Evolutionary conservation across 2,329 filamentous ascomycete genomes (phyloP), one percentile per base, ranked within the genome.

Genomic region (Intubia oerlemansii): DNA sequence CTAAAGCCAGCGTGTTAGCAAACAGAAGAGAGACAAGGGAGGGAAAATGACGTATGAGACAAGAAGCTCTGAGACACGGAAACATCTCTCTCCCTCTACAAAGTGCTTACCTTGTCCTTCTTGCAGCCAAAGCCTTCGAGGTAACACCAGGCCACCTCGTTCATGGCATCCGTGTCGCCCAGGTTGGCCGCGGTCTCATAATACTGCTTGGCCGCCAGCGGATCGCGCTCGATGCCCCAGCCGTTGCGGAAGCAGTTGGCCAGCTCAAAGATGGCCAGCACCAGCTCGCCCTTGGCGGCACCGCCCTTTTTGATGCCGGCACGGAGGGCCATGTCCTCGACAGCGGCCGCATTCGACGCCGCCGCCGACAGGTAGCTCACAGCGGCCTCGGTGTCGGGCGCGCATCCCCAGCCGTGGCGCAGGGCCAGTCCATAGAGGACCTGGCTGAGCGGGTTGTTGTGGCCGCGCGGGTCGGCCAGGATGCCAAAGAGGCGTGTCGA

Each of bases 61-160:
- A n/a, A 19, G 10, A 10, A 21, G 9, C 11, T 5, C 2, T n/a
- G 23, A 11, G 10, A 25, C 10, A 15, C 12, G 9, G n/a, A 4
- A 25, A 13, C 19, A n/a, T n/a, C n/a, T n/a, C n/a, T n/a, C n/a
- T n/a, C n/a, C n/a, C n/a, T n/a, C n/a, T n/a, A n/a, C n/a, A n/a
- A n/a, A n/a, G n/a, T n/a, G n/a, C 79, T 52, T 62, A 93, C 85
- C 78, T 92, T 95, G 58, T 98, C 84, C 51, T 95, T 98, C 51
- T 82, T 88, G 45, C 82, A 85, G 19, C 88, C 88, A 51, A 91
- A 92, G n/a, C 88, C 88, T 47, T 93, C 77, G 17, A 90, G 52
- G 59, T 88, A 95, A 56, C 88, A 98, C 81, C 82, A 91, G 20
- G 73, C 88, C 30, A 75, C 75, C 51, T 95, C 85, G 46, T 93